Conservation (phyloP, 805 yeast genomes). For the Candida ficus region DNA sequence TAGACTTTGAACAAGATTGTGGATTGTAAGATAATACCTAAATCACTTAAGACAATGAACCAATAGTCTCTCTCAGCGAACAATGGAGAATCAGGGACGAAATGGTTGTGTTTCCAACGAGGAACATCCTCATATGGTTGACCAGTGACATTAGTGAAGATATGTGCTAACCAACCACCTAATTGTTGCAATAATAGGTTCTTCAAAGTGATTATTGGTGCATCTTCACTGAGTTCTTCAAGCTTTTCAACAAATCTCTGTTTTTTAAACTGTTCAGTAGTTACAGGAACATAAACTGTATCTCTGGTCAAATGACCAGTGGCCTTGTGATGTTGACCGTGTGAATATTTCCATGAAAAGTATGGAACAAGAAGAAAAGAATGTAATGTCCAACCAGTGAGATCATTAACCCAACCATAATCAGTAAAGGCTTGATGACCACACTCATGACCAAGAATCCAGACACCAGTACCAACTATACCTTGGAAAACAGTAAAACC, state of each 20-base stretch:
- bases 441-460: slow-evolving; percentile 90
- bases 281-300: slow-evolving; percentile 78
- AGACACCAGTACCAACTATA: slow-evolving; percentile 67
- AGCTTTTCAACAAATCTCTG: slow-evolving; percentile 34
- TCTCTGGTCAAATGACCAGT: slow-evolving; percentile 80
- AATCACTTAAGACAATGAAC: slow-evolving; percentile 66
- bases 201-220: slow-evolving; percentile 62
- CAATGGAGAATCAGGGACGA: slow-evolving; percentile 66
- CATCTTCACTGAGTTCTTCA: slow-evolving; percentile 62
- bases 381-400: slow-evolving; percentile 80
- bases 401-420: slow-evolving; percentile 66
- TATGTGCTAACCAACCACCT: slow-evolving; percentile 71
- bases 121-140: slow-evolving; percentile 51
- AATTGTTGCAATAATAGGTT: slow-evolving; percentile 61
- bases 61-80: slow-evolving; percentile 70
- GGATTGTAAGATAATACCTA: slow-evolving; percentile 57
- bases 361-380: slow-evolving; percentile 77
- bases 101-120: slow-evolving; percentile 55
- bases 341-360: slow-evolving; percentile 82
- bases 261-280: slow-evolving; percentile 49
- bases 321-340: slow-evolving; percentile 86
- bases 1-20: slow-evolving; percentile 55
- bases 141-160: slow-evolving; percentile 70
- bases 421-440: slow-evolving; percentile 85
- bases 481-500: slow-evolving; percentile 52